Conservation (phyloP, 345 rosid genomes). For the Balakata baccata region DNA sequence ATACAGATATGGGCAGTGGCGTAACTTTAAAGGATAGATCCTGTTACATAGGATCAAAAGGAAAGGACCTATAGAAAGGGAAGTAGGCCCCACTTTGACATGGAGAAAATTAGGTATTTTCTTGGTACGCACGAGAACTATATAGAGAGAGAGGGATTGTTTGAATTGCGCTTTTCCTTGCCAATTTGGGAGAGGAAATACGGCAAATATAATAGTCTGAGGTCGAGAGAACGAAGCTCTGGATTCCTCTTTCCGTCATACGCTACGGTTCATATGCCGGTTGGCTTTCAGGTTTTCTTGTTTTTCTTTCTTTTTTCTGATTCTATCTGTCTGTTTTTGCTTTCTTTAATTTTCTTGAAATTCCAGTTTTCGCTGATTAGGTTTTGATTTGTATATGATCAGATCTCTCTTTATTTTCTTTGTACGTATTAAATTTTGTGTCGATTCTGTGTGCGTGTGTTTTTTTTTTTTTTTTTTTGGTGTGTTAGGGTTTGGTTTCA, state of each 20-base stretch:
- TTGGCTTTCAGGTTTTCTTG: conserved; percentile 63
- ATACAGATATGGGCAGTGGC: no score
- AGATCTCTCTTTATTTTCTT: background rate
- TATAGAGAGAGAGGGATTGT: background rate
- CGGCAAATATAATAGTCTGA: background rate
- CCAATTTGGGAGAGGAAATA: background rate
- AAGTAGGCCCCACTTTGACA: background rate
- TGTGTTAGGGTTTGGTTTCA: background rate
- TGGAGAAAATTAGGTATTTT: conserved; percentile 16
- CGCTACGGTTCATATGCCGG: conserved; percentile 78
- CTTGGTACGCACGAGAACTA: conserved; percentile 12
- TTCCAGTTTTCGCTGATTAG: background rate
- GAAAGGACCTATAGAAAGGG: background rate
- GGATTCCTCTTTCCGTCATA: conserved; percentile 75
- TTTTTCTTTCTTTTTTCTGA: background rate
- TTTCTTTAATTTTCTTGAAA: background rate
- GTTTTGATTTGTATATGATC: conserved; percentile 26
- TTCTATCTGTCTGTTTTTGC: background rate
- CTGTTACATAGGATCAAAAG: background rate
- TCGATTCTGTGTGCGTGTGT: background rate
- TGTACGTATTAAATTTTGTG: background rate
- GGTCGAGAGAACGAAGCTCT: conserved; percentile 42
- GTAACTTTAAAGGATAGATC: background rate
- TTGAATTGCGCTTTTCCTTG: background rate
- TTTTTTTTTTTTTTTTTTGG: background rate